Base-by-base conservation (phyloP, 805 yeast genomes). In the Brettanomyces custersianus region DNA sequence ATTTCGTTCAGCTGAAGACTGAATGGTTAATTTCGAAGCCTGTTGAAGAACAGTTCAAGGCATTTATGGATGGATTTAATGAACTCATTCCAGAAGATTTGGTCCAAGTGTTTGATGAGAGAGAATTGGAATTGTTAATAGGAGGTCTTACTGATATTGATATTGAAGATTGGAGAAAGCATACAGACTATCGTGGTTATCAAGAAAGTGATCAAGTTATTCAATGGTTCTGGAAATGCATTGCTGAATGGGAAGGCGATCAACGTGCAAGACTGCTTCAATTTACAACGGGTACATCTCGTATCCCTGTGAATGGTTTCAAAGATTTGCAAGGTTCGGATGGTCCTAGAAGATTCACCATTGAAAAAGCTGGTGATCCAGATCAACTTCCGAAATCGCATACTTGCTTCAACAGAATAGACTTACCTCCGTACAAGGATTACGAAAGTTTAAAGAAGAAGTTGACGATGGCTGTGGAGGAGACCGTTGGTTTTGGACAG, bases 71-170 rank as follows among this genome's bases (percentile, higher is more conserved):
- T 55, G 99, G 99, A 15, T 92, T 92, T 72, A 87, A 90, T 60
- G 99, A 92, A 60, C 72, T 92, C 53, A 86, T 92, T 43, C 98
- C 99, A 21, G 96, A 88, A 62, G 98, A 92, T 58, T 67, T 92
- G 42, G 94, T 92, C 38, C 86, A 84, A 47, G 98, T 92, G 30
- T 92, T 92, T 57, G 98, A 92, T 62, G 98, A 92, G 66, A 80
- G 96, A 60, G 99, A 92, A 63, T 67, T 92, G 45, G 99, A 92
- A 68, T 68, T 92, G 57, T 73, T 92, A 55, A 92, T 92, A 61
- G 98, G 98, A 59, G 99, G 99, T 60, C 78, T 92, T 54, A 92
- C 96, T 2, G 98, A 92, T 53, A 90, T 92, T 52, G 98, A 92
- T 60, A 83, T 90, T 40, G 96, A 88, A 46, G 99, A 92, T 66